Conservation (phyloP, 2,329 filamentous ascomycete species). For the Lasiodiplodia citricola region DNA sequence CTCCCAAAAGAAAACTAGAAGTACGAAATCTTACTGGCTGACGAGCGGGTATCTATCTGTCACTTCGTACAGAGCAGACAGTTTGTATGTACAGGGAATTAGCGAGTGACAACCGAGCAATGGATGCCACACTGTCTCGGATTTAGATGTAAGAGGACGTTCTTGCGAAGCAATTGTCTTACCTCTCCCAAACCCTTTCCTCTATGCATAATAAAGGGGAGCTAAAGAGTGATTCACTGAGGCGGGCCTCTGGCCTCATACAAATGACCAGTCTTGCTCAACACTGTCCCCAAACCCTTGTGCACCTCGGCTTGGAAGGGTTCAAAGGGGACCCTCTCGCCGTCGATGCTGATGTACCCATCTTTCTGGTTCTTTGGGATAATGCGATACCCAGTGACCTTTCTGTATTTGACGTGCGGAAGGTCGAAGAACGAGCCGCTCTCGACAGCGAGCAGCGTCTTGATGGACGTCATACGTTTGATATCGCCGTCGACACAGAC, state of each 20-base stretch:
- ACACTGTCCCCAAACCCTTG: constrained; percentile 78
- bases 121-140: not conserved
- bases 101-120: not conserved
- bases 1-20: not conserved
- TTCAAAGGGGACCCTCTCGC: constrained; percentile 83
- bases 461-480: constrained; percentile 67
- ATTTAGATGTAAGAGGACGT: not conserved
- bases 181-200: not conserved
- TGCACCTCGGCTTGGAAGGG: constrained; percentile 93
- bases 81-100: not conserved
- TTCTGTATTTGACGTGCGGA: constrained; percentile 77
- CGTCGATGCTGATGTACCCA: constrained; percentile 93
- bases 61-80: not conserved
- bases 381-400: constrained; percentile 86
- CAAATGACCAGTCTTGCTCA: constrained; percentile 72
- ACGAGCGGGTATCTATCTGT: constrained; percentile 22
- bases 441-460: constrained; percentile 74
- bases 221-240: not conserved
- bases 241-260: constrained; percentile 64
- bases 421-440: constrained; percentile 80
- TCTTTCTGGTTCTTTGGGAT: constrained; percentile 71
- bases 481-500: constrained; percentile 81
- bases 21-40: not conserved
- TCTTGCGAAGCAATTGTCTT: not conserved
- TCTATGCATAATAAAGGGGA: not conserved